These are phyloP conservation scores for Thielaviopsis populi DNA, from an alignment of 2,329 filamentous ascomycete species.

Conservation along the genomic window DNA sequence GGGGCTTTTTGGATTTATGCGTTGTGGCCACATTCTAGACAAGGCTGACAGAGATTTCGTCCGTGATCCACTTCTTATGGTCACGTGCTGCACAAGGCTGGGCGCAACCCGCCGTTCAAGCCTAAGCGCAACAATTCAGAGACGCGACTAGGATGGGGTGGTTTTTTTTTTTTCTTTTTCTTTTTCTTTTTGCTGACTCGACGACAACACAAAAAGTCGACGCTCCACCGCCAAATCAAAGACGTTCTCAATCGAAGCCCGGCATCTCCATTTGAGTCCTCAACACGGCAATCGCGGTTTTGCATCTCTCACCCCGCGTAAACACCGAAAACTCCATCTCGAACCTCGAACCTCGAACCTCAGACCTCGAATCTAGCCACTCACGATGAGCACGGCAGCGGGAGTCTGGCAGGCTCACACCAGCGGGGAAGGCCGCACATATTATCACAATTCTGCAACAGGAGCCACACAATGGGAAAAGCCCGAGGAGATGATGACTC, in stretches of 20 bases:
- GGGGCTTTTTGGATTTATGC: not conserved
- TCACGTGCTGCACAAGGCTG: constrained; percentile 13
- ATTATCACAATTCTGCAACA: constrained; percentile 80
- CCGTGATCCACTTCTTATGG: not conserved
- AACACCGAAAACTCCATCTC: not conserved
- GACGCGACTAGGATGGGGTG: not conserved
- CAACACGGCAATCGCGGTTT: not conserved
- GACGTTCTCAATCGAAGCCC: not conserved
- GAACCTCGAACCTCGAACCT: not conserved
- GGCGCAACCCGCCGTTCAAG: not conserved
- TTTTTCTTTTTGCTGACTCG: not conserved
- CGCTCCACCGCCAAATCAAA: not conserved
- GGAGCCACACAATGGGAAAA: constrained; percentile 91
- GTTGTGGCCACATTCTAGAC: not conserved
- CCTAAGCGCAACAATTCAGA: not conserved
- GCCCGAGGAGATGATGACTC: constrained; percentile 74
- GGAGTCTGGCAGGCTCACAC: constrained; percentile 63
- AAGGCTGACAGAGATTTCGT: not conserved
- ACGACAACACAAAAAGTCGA: not conserved
- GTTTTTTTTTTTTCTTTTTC: constrained; percentile 8
- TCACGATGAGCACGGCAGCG: constrained; percentile 12
- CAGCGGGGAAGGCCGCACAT: constrained; percentile 66
- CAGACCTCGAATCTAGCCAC: not conserved
- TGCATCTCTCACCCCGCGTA: too few species aligned
- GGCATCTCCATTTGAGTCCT: not conserved